phyloP scores from a whole-genome alignment of 495 filamentous ascomycete genomes.

The Cercophora scortea region DNA sequence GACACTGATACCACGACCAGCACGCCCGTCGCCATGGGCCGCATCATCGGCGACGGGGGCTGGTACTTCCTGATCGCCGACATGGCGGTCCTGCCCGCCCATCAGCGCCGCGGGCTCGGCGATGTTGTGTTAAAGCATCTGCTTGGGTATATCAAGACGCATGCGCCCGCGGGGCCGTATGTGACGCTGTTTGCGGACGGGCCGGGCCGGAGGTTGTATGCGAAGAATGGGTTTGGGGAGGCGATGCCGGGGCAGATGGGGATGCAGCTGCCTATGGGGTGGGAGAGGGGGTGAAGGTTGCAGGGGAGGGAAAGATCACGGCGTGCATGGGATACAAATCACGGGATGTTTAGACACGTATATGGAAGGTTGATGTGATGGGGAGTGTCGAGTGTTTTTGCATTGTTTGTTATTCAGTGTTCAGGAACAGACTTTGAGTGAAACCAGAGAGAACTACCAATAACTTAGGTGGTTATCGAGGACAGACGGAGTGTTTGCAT shows the following conservation, averaged over 20 bases:
- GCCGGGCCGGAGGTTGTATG: conserved; percentile 37
- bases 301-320: too few relatives aligned
- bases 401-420: too few relatives aligned
- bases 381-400: too few relatives aligned
- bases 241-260: conserved; percentile 5
- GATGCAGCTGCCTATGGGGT: conserved; percentile 6
- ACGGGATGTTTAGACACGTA: too few relatives aligned
- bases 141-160: conserved; percentile 29
- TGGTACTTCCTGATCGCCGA: conserved; percentile 49
- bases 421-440: too few relatives aligned
- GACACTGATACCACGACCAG: background rate
- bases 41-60: conserved; percentile 45
- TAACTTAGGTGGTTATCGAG: too few relatives aligned
- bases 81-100: conserved; percentile 40
- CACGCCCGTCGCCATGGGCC: conserved; percentile 39
- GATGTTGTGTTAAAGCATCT: conserved; percentile 37
- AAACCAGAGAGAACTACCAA: too few relatives aligned
- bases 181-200: conserved; percentile 41
- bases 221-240: conserved; percentile 41
- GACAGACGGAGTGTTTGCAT: too few relatives aligned
- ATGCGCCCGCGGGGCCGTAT: conserved; percentile 33
- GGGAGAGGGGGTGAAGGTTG: background rate
- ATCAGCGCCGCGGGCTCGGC: conserved; percentile 43
- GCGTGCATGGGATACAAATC: too few relatives aligned
- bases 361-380: too few relatives aligned